phyloP scores from a whole-genome alignment of 2,329 filamentous ascomycete species.

The Sordariomycetes sp. region DNA sequence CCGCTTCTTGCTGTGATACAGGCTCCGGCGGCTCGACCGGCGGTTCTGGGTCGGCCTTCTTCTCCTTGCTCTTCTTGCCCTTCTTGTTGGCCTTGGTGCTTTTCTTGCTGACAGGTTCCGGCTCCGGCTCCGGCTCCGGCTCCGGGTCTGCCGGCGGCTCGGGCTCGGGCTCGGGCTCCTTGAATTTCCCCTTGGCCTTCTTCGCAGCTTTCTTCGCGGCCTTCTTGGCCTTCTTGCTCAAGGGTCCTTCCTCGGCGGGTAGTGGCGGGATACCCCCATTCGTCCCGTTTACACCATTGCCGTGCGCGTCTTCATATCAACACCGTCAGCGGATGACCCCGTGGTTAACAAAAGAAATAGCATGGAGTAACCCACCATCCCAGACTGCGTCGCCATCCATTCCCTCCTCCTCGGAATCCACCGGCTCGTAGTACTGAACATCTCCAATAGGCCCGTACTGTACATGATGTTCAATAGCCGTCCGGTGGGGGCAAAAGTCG shows the following conservation, averaged over 20 bases:
- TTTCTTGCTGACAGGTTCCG: not conserved
- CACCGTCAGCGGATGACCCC: not conserved
- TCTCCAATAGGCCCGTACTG: slow-evolving; percentile 2
- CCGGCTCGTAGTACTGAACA: not conserved
- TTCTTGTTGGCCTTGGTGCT: slow-evolving; percentile 1
- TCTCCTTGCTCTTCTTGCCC: not conserved
- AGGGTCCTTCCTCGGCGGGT: not conserved
- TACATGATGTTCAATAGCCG: slow-evolving; percentile 1
- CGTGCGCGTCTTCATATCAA: not conserved
- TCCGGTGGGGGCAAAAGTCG: slow-evolving; percentile 2
- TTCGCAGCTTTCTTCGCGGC: slow-evolving; percentile 9
- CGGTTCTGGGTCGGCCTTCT: not conserved
- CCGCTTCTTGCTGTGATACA: slow-evolving; percentile 4
- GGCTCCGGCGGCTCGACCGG: not conserved
- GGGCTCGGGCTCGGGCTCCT: not conserved
- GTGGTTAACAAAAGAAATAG: not conserved
- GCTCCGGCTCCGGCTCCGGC: not conserved
- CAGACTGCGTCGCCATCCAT: not conserved
- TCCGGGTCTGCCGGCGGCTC: not conserved
- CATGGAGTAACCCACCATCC: not conserved
- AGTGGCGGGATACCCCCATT: not conserved
- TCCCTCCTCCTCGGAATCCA: not conserved
- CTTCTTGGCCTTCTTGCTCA: slow-evolving; percentile 19
- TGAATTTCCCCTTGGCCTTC: not conserved
- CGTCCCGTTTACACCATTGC: not conserved